Percentiles rank a stretch among this genome's conserved stretches.
These are phyloP conservation scores for Phytophthora tentaculata DNA, from an alignment of 352 stramenopile species.

Conservation along the genomic window DNA sequence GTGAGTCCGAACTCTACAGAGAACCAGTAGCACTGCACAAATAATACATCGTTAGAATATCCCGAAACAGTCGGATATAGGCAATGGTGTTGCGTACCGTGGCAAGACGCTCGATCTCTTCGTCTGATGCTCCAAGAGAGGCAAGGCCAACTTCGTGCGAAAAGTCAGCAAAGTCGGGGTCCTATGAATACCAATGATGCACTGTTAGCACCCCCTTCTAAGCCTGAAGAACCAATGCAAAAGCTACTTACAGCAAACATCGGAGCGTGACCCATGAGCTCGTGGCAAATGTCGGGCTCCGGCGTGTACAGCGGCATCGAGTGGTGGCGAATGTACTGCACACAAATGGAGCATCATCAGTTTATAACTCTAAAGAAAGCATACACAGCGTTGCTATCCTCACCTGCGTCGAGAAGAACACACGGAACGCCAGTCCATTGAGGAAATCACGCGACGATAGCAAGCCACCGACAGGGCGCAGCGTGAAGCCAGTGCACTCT, in stretches of 20 bases:
- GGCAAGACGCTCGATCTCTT: constrained; percentile 94
- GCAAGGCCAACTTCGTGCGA: constrained; percentile 97
- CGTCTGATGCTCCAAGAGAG: constrained; percentile 94
- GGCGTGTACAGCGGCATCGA: constrained; percentile 97
- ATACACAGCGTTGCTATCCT: neutral
- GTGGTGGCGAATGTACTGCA: constrained; percentile 94
- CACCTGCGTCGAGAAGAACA: constrained; percentile 97
- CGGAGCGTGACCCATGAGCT: constrained; percentile 95
- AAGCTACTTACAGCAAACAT: constrained; percentile 92
- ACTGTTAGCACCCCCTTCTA: neutral
- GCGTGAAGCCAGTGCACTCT: constrained; percentile 90
- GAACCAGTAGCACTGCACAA: constrained; percentile 96
- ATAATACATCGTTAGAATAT: constrained; percentile 9
- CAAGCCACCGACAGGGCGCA: constrained; percentile 95
- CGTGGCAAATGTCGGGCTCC: constrained; percentile 98
- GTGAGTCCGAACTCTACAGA: constrained; percentile 98
- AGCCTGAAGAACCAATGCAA: neutral
- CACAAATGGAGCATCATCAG: neutral
- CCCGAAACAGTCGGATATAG: neutral
- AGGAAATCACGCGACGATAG: constrained; percentile 98
- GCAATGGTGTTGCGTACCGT: constrained; percentile 48
- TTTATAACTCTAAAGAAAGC: neutral
- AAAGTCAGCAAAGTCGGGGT: constrained; percentile 98
- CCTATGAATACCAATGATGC: constrained; percentile 36
- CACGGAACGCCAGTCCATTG: constrained; percentile 97